Evolutionary conservation across 2,329 filamentous ascomycete species (phyloP), one percentile per base, ranked within the genome.

Genomic region (Cercospora sp.): DNA sequence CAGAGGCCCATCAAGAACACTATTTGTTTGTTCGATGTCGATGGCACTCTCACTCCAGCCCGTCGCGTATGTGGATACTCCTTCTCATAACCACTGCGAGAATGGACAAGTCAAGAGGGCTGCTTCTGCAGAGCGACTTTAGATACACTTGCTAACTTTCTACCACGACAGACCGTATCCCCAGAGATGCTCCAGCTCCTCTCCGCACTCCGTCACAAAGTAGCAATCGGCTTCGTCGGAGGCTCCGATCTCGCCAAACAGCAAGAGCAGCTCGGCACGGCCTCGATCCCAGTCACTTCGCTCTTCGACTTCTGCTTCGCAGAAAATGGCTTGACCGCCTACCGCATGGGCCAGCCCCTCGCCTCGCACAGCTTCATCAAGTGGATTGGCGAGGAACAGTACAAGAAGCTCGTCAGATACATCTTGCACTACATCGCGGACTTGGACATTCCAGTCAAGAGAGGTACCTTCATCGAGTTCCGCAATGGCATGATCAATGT

Each of bases 251-350:
- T 97, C 71, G 83, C 81, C 79, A 98, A 99, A 85, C 95, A 98
- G 83, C 93, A 98, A 82, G 95, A 98, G 82, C 94, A 98, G 84
- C 88, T 98, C 70, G 93, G 93, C 79, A 86, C 88, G 3, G 79
- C 87, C 28, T 83, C 86, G 67, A 86, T 90, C 74, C 80, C 84
- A 74, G 94, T 98, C 69, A 93, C 89, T 63, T 85, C 88, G 70
- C 89, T 98, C 76, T 99, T 99, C 85, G 95, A 99, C 85, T 99
- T 92, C 84, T 95, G 91, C 87, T 99, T 99, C 84, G 85, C 93
- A 68, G 95, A 99, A 84, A 99, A 99, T 83, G 95, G 95, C 10
- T 88, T 99, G 74, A 96, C 91, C 1, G 95, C 94, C 53, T 97
- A 87, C 86, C 93, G 93, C 78, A 83, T 94, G 77, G 95, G 94